A percentile compares a stretch with the other conserved stretches of the same genome.
phyloP scores from a whole-genome alignment of 371 early-diverging fungal genomes.

The Nosema granulosis region DNA sequence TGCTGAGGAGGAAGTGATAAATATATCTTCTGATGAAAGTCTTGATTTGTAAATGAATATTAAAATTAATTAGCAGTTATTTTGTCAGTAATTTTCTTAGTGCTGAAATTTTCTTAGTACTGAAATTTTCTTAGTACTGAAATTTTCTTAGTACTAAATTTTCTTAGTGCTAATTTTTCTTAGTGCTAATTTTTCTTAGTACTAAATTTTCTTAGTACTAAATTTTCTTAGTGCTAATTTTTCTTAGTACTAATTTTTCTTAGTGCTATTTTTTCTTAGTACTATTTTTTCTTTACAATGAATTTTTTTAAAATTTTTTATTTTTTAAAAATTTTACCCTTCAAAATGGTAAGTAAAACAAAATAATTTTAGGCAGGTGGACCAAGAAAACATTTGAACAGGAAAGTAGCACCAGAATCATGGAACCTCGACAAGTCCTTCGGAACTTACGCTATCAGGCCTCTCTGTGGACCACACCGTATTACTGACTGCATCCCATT shows the following conservation, averaged over 20 bases:
- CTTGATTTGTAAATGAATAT: conserved; percentile 46
- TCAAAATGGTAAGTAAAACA: conserved; percentile 48
- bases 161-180: no score
- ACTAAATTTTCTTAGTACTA: no score
- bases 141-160: no score
- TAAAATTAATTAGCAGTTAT: no score
- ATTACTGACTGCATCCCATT: conserved; percentile 95
- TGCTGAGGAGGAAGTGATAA: conserved; percentile 17
- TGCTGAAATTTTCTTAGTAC: no score
- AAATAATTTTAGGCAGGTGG: conserved; percentile 77
- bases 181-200: no score
- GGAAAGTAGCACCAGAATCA: conserved; percentile 95
- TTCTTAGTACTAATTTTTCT: no score
- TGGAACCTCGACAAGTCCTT: conserved; percentile 99
- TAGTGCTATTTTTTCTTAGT: no score
- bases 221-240: no score
- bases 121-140: no score
- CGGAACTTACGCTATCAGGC: conserved; percentile 92
- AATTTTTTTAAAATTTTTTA: not conserved
- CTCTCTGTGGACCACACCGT: conserved; percentile 97
- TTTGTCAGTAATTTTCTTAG: no score
- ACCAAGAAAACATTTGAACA: conserved; percentile 99
- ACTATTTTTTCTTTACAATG: not conserved
- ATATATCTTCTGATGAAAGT: conserved; percentile 22
- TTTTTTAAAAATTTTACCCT: conserved; percentile 44